Conservation (phyloP, 345 rosid genomes). For the Erucastrum elatum region DNA sequence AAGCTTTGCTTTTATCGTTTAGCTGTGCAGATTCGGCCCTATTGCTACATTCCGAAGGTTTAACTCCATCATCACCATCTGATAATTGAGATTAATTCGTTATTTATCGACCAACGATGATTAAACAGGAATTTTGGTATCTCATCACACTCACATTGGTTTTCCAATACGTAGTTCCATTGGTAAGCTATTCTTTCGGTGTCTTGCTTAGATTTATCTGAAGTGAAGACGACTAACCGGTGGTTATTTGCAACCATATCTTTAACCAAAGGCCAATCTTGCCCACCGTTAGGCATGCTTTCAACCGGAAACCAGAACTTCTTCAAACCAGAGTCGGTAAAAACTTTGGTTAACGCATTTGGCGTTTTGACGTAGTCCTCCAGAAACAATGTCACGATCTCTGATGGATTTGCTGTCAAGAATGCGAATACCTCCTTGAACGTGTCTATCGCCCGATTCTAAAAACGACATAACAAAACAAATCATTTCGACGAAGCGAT, state of each 20-base stretch:
- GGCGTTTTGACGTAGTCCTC: constrained; percentile 62
- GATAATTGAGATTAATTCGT: constrained; percentile 6
- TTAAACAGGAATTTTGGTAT: background rate
- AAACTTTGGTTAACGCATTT: constrained; percentile 51
- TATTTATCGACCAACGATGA: background rate
- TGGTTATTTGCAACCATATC: constrained; percentile 52
- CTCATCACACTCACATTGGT: constrained; percentile 45
- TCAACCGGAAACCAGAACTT: constrained; percentile 60
- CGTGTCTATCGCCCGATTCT: constrained; percentile 56
- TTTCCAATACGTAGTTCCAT: constrained; percentile 63
- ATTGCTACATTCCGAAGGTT: constrained; percentile 40
- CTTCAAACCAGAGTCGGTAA: constrained; percentile 52
- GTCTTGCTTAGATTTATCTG: constrained; percentile 46
- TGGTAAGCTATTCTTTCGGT: constrained; percentile 63
- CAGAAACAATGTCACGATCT: constrained; percentile 52
- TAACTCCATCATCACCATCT: constrained; percentile 50
- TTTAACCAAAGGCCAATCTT: constrained; percentile 57
- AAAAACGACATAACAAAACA: background rate
- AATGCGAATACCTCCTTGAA: constrained; percentile 51
- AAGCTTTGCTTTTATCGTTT: constrained; percentile 48
- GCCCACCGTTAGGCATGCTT: constrained; percentile 50
- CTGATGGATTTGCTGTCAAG: constrained; percentile 52
- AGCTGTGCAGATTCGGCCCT: constrained; percentile 48
- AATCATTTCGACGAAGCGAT: background rate
- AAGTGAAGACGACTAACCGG: constrained; percentile 57